A percentile compares a stretch with the other conserved stretches of the same genome.
Conservation (phyloP, 2,329 filamentous ascomycete species). For the Scolecobasidium constrictum region DNA sequence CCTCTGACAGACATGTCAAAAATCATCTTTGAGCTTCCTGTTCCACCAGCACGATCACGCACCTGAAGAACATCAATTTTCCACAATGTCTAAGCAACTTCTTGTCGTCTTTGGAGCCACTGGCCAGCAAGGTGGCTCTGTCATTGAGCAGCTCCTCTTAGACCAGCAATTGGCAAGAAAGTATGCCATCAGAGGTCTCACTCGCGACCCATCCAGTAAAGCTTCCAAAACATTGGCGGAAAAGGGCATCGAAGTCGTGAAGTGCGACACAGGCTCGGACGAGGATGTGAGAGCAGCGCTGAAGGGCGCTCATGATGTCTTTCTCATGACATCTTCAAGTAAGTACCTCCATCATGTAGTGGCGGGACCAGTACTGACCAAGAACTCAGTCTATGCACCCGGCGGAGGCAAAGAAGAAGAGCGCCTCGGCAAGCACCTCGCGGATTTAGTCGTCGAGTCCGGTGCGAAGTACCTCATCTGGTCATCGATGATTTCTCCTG, state of each 20-base stretch:
- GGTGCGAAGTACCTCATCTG: constrained; percentile 29
- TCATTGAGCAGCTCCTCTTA: constrained; percentile 34
- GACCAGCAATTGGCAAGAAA: constrained; percentile 33
- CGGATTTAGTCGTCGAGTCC: constrained; percentile 18
- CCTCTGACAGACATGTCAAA: too few species aligned
- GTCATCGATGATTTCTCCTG: constrained; percentile 19
- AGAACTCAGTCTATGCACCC: constrained; percentile 16
- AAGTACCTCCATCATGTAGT: not conserved
- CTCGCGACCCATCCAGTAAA: constrained; percentile 28
- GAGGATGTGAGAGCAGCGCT: constrained; percentile 14
- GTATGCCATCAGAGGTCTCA: constrained; percentile 41
- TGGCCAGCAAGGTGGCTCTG: constrained; percentile 40
- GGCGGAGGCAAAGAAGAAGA: constrained; percentile 16
- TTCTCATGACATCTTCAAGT: constrained; percentile 17
- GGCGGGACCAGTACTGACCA: not conserved
- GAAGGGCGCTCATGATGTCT: constrained; percentile 16
- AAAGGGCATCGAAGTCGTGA: constrained; percentile 9
- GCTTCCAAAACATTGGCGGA: constrained; percentile 1
- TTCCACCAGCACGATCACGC: too few species aligned
- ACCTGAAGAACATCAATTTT: too few species aligned
- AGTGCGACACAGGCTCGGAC: constrained; percentile 1
- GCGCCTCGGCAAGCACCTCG: constrained; percentile 22
- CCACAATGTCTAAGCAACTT: constrained; percentile 9
- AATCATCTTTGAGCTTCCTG: too few species aligned
- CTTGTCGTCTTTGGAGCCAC: constrained; percentile 39